Evolutionary conservation across 495 filamentous ascomycete species (phyloP).

Genomic region (Recurvomyces mirabilis): DNA sequence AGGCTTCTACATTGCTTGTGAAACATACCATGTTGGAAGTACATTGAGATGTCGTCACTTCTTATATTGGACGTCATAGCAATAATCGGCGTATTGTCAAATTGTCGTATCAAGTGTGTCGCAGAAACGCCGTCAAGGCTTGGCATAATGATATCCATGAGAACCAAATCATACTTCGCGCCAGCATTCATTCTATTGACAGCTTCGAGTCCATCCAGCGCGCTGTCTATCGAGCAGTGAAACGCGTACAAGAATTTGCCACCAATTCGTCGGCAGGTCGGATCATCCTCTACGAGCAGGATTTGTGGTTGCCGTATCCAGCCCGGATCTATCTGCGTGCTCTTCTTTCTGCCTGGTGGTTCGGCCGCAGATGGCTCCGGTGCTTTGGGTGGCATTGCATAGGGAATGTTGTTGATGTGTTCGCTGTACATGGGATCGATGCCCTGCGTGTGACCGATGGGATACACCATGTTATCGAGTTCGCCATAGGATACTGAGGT

Average conservation of each 20-base stretch:
- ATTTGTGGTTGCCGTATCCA: slow-evolving; percentile 80
- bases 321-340: slow-evolving; percentile 55
- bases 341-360: slow-evolving; percentile 49
- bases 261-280: slow-evolving; percentile 85
- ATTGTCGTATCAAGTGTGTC: slow-evolving; percentile 85
- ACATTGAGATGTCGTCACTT: slow-evolving; percentile 92
- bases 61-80: slow-evolving; percentile 99
- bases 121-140: slow-evolving; percentile 91
- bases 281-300: slow-evolving; percentile 90
- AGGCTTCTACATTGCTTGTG: background rate
- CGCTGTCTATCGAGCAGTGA: slow-evolving; percentile 77
- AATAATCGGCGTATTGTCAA: slow-evolving; percentile 80
- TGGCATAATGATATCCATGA: slow-evolving; percentile 99
- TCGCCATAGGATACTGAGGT: slow-evolving; percentile 48
- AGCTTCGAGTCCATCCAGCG: slow-evolving; percentile 85
- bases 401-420: slow-evolving; percentile 88
- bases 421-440: slow-evolving; percentile 93
- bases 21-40: slow-evolving; percentile 84
- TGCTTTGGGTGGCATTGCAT: slow-evolving; percentile 54
- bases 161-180: slow-evolving; percentile 78
- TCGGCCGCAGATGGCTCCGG: slow-evolving; percentile 32
- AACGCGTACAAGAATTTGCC: slow-evolving; percentile 87
- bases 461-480: slow-evolving; percentile 76
- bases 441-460: slow-evolving; percentile 75
- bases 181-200: slow-evolving; percentile 81